Base-by-base conservation (phyloP, 768 basidiomycete genomes). In the Rhodosporidiobolus sp. region DNA sequence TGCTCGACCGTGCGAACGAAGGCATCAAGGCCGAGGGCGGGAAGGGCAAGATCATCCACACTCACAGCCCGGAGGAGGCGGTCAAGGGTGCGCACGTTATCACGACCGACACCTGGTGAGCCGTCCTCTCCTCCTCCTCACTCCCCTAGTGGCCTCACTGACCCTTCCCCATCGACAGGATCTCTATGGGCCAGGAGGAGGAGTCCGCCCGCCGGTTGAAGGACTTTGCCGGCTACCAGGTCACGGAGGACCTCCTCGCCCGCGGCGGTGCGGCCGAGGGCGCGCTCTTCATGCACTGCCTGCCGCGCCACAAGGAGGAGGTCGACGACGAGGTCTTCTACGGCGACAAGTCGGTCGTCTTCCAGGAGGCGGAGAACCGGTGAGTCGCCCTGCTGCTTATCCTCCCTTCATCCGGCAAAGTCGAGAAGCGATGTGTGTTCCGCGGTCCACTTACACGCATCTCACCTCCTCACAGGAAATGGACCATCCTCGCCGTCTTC, bases 301-400 rank as follows among this genome's bases (percentile, higher is more conserved):
- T 99, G 32, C 96, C 96, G 34, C 86, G 95, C 71, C 96, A 99
- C 83, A 81, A 85, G 55, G 85, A 96, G 74, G 95, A 99, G 81
- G 95, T 99, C 57, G 90, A 97, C 79, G 94, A 98, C 78, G 92
- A 95, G 84, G 94, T 98, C 26, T 97, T 97, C 80, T 96, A 97
- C 79, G 92, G 94, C 14, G 87, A 89, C 49, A 88, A 94, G 57
- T 93, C 91, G 24, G 86, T 96, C 56, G 95, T 90, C 20, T 99
- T 94, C 86, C 89, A 87, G 24, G 94, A 94, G 82, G 89, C 93
- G 0, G 94, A 97, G 83, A 99, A 99, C 83, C 87, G 95, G 63
- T 74, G 63, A 56, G 67, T 71, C 35, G 3, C 22, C 2, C 8
- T 32, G n/a, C n/a, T n/a, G n/a, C 30, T 49, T 19, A 7, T 49